Evolutionary conservation across 495 filamentous ascomycete species (phyloP).

Genomic region (Penicillium verhagenii): DNA sequence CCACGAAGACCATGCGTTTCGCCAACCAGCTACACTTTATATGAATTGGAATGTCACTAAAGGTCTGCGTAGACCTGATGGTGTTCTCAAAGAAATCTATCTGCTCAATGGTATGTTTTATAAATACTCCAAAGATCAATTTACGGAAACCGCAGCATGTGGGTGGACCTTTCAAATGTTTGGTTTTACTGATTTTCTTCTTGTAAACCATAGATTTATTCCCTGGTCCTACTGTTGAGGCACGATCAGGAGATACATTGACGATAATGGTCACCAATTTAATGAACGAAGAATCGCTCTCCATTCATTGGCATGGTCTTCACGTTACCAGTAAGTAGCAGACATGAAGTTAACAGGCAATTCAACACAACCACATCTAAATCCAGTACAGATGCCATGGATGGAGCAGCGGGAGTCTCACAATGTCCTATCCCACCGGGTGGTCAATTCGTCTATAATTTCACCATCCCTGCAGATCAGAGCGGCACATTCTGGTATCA

Average conservation of each 20-base stretch:
- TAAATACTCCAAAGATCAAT: not conserved
- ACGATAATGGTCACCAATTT: slow-evolving; percentile 69
- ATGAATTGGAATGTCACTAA: slow-evolving; percentile 36
- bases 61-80: slow-evolving; percentile 37
- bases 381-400: slow-evolving; percentile 67
- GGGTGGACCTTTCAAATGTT: too few species aligned
- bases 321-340: slow-evolving; percentile 59
- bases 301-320: slow-evolving; percentile 80
- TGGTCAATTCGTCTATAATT: slow-evolving; percentile 69
- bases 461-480: slow-evolving; percentile 67
- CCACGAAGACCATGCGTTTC: slow-evolving; percentile 40
- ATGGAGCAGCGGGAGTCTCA: slow-evolving; percentile 57
- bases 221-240: slow-evolving; percentile 41
- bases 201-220: slow-evolving; percentile 25
- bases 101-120: slow-evolving; percentile 34
- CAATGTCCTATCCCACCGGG: slow-evolving; percentile 21
- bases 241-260: slow-evolving; percentile 60
- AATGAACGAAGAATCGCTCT: slow-evolving; percentile 63
- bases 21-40: slow-evolving; percentile 29
- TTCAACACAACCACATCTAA: not conserved
- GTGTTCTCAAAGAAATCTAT: slow-evolving; percentile 40
- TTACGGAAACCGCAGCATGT: too few species aligned
- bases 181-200: not conserved
- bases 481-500: slow-evolving; percentile 85
- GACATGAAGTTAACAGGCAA: not conserved